These are phyloP conservation scores for Yarrowia sp. DNA, from an alignment of 805 yeast genomes.

Conservation along the genomic window DNA sequence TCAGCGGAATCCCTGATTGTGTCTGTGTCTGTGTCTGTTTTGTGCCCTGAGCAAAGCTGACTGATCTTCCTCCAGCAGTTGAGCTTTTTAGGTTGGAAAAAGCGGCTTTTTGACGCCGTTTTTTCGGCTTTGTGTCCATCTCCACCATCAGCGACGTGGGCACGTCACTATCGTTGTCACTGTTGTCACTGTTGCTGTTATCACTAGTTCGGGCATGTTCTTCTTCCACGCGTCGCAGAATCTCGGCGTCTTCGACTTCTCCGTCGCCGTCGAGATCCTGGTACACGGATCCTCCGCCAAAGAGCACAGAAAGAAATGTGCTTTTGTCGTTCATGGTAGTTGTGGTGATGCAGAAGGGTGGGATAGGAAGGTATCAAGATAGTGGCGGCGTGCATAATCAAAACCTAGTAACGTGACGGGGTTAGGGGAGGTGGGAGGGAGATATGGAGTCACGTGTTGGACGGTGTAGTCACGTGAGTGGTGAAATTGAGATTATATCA, in stretches of 20 bases:
- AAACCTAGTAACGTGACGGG: background rate
- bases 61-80: background rate
- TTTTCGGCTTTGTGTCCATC: background rate
- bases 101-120: background rate
- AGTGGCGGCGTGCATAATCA: constrained; percentile 23
- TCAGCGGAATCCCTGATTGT: background rate
- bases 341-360: background rate
- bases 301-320: constrained; percentile 12
- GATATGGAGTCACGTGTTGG: too few species aligned
- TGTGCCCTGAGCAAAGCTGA: constrained; percentile 1
- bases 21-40: too few species aligned
- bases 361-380: background rate
- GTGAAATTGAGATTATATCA: too few species aligned
- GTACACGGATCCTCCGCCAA: constrained; percentile 21
- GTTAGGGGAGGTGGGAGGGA: too few species aligned
- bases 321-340: constrained; percentile 11
- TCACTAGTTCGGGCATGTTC: background rate
- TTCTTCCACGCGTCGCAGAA: constrained; percentile 11
- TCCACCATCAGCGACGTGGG: constrained; percentile 7
- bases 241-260: constrained; percentile 13
- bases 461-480: too few species aligned
- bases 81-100: background rate
- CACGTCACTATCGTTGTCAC: constrained; percentile 4
- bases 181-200: background rate
- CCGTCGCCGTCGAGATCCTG: constrained; percentile 13